Evolutionary conservation across 2,329 filamentous ascomycete genomes (phyloP).

Genomic region (Aaosphaeria pasadenensis): DNA sequence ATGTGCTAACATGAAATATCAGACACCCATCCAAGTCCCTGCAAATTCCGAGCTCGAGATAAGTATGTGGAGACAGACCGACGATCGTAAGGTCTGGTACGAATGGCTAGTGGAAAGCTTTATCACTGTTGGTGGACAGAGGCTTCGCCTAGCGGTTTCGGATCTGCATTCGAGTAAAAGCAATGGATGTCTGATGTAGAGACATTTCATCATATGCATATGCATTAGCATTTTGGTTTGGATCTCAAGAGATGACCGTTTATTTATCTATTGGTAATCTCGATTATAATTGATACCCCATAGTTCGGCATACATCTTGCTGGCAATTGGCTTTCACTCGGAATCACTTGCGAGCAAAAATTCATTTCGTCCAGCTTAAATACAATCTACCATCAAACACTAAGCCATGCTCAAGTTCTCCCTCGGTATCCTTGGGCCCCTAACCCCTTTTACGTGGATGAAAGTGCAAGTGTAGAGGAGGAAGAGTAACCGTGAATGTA

Average conservation of each 20-base stretch:
- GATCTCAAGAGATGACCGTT: too few relatives aligned
- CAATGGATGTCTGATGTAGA: slow-evolving; percentile 39
- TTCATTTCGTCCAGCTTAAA: too few relatives aligned
- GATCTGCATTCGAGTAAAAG: slow-evolving; percentile 38
- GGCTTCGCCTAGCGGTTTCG: slow-evolving; percentile 60
- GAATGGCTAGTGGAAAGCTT: slow-evolving; percentile 95
- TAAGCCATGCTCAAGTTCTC: not conserved
- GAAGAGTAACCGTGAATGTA: slow-evolving; percentile 22
- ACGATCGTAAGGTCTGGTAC: slow-evolving; percentile 96
- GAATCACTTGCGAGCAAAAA: too few relatives aligned
- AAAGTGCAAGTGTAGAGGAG: slow-evolving; percentile 23
- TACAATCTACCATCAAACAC: too few relatives aligned
- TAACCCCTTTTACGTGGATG: not conserved
- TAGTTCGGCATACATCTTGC: too few relatives aligned
- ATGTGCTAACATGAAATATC: slow-evolving; percentile 4
- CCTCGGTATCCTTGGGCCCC: slow-evolving; percentile 6
- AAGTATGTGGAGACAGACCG: slow-evolving; percentile 94
- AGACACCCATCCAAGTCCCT: slow-evolving; percentile 84
- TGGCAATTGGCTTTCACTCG: too few relatives aligned
- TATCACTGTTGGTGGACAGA: slow-evolving; percentile 55
- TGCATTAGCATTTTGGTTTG: too few relatives aligned
- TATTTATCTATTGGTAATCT: too few relatives aligned
- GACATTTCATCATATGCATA: not conserved
- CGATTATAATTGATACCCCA: too few relatives aligned
- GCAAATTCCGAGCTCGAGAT: slow-evolving; percentile 82